These are phyloP conservation scores for Capsicum rhomboideum DNA, from an alignment of 257 asterid species.

Conservation along the genomic window DNA sequence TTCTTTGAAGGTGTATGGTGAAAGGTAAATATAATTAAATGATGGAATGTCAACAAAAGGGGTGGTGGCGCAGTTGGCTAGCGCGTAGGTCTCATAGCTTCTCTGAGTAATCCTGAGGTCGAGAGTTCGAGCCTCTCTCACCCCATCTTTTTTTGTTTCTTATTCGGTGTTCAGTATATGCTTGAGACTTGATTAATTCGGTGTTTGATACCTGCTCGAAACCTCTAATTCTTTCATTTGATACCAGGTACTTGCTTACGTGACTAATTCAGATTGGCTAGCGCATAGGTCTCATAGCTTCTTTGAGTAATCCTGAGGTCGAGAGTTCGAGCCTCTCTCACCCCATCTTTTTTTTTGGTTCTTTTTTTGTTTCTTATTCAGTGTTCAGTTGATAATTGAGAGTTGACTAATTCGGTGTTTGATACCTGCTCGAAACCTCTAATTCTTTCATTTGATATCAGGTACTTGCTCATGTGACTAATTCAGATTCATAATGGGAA, in stretches of 20 bases:
- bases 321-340: slow-evolving; percentile 98
- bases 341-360: slow-evolving; percentile 48
- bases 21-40: fast-evolving
- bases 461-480: too few relatives aligned
- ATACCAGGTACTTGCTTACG: too few relatives aligned
- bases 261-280: too few relatives aligned
- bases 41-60: not conserved
- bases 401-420: too few relatives aligned
- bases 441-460: too few relatives aligned
- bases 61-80: slow-evolving; percentile 99
- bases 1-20: not conserved
- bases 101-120: slow-evolving; percentile 84
- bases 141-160: slow-evolving; percentile 23
- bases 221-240: too few relatives aligned
- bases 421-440: too few relatives aligned
- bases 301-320: slow-evolving; percentile 88
- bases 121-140: slow-evolving; percentile 98
- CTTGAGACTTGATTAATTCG: too few relatives aligned
- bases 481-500: too few relatives aligned
- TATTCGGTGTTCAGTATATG: not conserved
- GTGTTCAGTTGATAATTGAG: not conserved
- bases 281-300: slow-evolving; percentile 99
- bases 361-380: not conserved
- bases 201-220: too few relatives aligned
- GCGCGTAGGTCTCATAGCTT: slow-evolving; percentile 99